Conservation (phyloP, 768 basidiomycete species). For the Amanita inopinata region DNA sequence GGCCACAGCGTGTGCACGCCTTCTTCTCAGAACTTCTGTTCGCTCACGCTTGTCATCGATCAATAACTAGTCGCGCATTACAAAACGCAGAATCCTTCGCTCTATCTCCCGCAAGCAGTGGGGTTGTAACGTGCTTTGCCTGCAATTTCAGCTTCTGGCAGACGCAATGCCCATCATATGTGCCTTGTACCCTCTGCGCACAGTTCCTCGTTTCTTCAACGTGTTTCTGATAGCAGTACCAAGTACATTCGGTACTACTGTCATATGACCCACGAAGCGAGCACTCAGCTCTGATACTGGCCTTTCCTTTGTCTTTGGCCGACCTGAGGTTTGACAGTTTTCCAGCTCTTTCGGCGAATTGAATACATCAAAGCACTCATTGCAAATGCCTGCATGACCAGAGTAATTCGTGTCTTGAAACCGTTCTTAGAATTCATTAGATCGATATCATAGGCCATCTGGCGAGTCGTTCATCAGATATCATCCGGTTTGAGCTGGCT, state of each 20-base stretch:
- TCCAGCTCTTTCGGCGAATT: too few relatives aligned
- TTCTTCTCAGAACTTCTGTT: background rate
- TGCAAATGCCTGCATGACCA: too few relatives aligned
- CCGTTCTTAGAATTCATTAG: too few relatives aligned
- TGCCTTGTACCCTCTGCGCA: constrained; percentile 7
- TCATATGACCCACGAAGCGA: background rate
- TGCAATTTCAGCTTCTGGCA: constrained; percentile 4
- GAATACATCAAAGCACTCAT: too few relatives aligned
- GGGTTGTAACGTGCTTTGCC: background rate
- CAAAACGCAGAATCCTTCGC: constrained; percentile 1
- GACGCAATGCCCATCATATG: constrained; percentile 5
- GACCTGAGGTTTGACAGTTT: too few relatives aligned
- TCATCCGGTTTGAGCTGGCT: too few relatives aligned
- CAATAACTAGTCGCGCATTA: background rate
- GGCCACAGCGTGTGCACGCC: background rate
- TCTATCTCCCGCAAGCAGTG: constrained; percentile 4
- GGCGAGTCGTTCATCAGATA: too few relatives aligned
- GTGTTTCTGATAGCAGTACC: constrained; percentile 3
- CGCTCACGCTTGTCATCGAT: background rate
- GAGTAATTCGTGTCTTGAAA: too few relatives aligned
- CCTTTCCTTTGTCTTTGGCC: too few relatives aligned
- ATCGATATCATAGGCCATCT: too few relatives aligned
- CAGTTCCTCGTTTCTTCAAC: constrained; percentile 7
- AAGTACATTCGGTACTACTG: background rate
- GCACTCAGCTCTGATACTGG: too few relatives aligned